Percentiles rank a stretch among this genome's conserved stretches.
These are phyloP conservation scores for Solanum arcanum DNA, from an alignment of 257 asterid species.

Conservation along the genomic window DNA sequence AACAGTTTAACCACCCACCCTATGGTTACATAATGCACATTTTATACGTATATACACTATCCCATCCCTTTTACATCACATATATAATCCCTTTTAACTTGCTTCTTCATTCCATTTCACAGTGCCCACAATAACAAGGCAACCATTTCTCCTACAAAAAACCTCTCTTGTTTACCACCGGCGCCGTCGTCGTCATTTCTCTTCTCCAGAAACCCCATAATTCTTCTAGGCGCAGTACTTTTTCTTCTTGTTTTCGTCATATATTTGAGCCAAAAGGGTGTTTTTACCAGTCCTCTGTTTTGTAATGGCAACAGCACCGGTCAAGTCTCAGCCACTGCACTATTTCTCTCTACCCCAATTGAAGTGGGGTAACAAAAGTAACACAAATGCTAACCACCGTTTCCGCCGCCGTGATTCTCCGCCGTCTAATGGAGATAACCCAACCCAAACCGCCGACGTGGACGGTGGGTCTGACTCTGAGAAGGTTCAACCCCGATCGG, in stretches of 20 bases:
- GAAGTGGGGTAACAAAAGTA: constrained; percentile 63
- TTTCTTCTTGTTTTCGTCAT: not conserved
- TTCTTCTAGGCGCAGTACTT: not conserved
- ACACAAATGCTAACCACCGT: constrained; percentile 34
- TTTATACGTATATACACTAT: not conserved
- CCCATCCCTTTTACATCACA: not conserved
- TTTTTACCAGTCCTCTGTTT: not conserved
- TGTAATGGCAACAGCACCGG: constrained; percentile 68
- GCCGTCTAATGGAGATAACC: constrained; percentile 17
- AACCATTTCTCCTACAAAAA: not conserved
- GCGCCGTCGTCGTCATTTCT: not conserved
- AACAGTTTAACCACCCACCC: not conserved
- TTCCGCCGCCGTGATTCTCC: constrained; percentile 55
- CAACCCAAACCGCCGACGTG: not conserved
- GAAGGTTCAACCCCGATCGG: not conserved
- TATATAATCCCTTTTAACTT: not conserved
- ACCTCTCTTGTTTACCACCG: not conserved
- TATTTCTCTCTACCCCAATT: constrained; percentile 61
- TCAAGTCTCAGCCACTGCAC: constrained; percentile 70
- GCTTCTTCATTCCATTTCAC: not conserved
- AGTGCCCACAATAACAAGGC: not conserved
- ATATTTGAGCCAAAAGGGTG: not conserved
- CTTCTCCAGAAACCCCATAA: not conserved
- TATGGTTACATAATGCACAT: not conserved
- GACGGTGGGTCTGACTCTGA: not conserved